Conservation (phyloP, 2,329 filamentous ascomycete species). For the Didymella sp. region DNA sequence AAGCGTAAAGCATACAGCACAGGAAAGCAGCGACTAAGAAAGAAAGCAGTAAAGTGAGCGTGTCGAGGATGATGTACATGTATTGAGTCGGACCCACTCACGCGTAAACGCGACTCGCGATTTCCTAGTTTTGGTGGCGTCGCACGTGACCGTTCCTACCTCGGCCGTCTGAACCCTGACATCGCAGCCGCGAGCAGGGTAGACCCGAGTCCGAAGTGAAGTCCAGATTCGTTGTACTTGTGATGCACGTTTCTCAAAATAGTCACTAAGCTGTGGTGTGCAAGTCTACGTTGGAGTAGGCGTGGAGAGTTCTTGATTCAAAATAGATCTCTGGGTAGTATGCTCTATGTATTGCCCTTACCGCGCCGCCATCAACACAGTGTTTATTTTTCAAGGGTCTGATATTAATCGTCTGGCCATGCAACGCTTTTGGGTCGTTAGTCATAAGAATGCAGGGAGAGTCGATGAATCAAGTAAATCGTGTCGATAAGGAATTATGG, state of each 20-base stretch:
- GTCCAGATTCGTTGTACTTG: not conserved
- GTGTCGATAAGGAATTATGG: conserved; percentile 16
- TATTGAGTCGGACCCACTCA: conserved; percentile 18
- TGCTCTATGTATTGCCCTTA: too few relatives aligned
- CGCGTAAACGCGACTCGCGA: conserved; percentile 27
- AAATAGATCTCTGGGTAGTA: too few relatives aligned
- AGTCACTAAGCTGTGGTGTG: not conserved
- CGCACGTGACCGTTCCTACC: conserved; percentile 4
- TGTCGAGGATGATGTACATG: conserved; percentile 33
- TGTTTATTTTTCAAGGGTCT: not conserved
- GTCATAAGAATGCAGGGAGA: conserved; percentile 7
- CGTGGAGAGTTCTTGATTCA: not conserved
- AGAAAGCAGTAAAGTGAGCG: conserved; percentile 31
- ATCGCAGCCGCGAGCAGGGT: not conserved
- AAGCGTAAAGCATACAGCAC: conserved; percentile 50
- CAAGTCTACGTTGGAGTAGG: not conserved
- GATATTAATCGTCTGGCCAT: not conserved
- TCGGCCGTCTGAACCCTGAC: not conserved
- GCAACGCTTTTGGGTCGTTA: conserved; percentile 3
- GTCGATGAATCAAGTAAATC: conserved; percentile 13
- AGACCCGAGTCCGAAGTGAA: not conserved
- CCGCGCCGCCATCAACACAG: too few relatives aligned
- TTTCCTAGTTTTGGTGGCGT: conserved; percentile 2
- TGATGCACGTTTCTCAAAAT: not conserved
- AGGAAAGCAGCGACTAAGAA: conserved; percentile 35